These are phyloP conservation scores for Bacterosira constricta DNA, from an alignment of 108 stramenopile genomes.

Conservation along the genomic window DNA sequence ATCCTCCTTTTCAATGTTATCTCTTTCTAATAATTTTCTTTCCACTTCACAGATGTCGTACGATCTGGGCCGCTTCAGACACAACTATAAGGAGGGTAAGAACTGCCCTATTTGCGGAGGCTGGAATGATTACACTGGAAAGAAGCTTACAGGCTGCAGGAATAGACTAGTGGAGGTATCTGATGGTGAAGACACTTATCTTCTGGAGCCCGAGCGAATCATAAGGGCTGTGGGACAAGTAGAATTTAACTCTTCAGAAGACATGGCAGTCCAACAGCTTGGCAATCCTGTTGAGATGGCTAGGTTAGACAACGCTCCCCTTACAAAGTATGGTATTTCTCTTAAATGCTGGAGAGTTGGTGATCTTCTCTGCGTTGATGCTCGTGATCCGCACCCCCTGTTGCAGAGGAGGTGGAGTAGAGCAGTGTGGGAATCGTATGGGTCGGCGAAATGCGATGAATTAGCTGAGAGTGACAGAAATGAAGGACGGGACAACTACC, in stretches of 20 bases:
- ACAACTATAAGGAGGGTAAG: slow-evolving; percentile 38
- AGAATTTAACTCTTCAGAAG: background rate
- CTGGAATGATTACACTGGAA: slow-evolving; percentile 41
- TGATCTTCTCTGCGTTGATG: slow-evolving; percentile 51
- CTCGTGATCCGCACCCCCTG: slow-evolving; percentile 55
- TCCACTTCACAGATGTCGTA: slow-evolving; percentile 20
- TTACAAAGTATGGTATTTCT: slow-evolving; percentile 40
- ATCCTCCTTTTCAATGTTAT: background rate
- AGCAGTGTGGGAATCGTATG: slow-evolving; percentile 41
- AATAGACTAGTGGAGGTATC: slow-evolving; percentile 45
- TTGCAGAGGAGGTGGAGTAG: slow-evolving; percentile 34
- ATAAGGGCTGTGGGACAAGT: slow-evolving; percentile 22
- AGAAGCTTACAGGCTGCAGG: slow-evolving; percentile 13
- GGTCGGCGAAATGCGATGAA: slow-evolving; percentile 41
- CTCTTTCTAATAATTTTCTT: background rate
- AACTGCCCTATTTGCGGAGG: slow-evolving; percentile 52
- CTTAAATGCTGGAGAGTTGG: slow-evolving; percentile 45
- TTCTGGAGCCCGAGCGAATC: slow-evolving; percentile 60
- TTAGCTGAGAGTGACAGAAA: slow-evolving; percentile 20
- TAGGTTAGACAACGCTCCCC: slow-evolving; percentile 40
- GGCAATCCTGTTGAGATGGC: slow-evolving; percentile 37
- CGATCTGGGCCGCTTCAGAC: slow-evolving; percentile 55
- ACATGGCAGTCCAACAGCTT: background rate
- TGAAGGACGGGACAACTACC: slow-evolving; percentile 45
- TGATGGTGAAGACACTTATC: slow-evolving; percentile 22